These are phyloP conservation scores for Teratosphaeria gauchensis DNA, from an alignment of 2,329 filamentous ascomycete species.

Conservation along the genomic window DNA sequence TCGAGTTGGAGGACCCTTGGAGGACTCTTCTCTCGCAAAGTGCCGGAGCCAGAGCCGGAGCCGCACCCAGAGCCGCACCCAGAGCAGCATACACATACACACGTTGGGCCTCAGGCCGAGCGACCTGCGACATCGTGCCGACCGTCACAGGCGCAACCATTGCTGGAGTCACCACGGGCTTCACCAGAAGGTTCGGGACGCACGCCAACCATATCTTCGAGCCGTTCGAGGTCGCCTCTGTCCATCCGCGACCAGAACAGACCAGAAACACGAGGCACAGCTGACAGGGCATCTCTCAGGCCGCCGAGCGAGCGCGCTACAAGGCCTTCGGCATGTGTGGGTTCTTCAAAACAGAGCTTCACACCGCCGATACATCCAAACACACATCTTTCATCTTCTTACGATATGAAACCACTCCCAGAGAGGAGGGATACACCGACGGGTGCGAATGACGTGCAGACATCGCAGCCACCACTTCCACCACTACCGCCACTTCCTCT, in stretches of 20 bases:
- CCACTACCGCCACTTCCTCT: slow-evolving; percentile 11
- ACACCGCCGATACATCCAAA: background rate
- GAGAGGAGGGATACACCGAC: background rate
- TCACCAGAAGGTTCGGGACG: background rate
- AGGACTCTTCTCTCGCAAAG: slow-evolving; percentile 15
- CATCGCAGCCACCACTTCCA: background rate
- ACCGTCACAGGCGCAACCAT: background rate
- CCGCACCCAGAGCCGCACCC: slow-evolving; percentile 7
- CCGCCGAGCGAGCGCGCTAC: background rate
- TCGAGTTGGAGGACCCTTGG: slow-evolving; percentile 21
- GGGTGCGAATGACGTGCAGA: background rate
- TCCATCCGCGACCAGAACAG: slow-evolving; percentile 2
- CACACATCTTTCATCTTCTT: background rate
- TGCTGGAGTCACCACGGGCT: background rate
- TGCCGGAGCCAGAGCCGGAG: slow-evolving; percentile 8
- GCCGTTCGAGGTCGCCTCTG: slow-evolving; percentile 3
- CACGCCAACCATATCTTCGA: slow-evolving; percentile 1
- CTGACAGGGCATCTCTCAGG: slow-evolving; percentile 6
- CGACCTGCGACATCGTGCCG: background rate
- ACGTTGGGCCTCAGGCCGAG: background rate
- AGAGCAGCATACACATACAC: background rate
- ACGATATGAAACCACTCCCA: background rate
- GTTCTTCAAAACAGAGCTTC: background rate
- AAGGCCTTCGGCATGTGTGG: background rate
- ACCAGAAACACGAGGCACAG: slow-evolving; percentile 5